phyloP scores from a whole-genome alignment of 2,329 filamentous ascomycete genomes.

The Dactylonectria estremocensis region DNA sequence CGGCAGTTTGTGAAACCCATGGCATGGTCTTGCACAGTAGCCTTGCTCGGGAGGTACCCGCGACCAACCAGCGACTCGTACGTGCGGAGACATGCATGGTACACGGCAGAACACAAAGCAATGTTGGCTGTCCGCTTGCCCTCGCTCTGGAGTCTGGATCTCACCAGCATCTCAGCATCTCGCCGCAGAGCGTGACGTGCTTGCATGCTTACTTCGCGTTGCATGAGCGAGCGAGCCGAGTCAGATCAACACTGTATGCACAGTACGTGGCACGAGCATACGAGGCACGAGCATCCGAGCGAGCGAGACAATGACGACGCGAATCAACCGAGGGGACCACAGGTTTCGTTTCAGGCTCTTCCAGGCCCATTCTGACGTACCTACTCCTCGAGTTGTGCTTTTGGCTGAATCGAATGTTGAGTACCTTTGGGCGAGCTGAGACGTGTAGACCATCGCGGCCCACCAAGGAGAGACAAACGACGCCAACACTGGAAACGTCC shows the following conservation, averaged over 20 bases:
- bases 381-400: not conserved
- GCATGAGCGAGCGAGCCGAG: not conserved
- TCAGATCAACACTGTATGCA: not conserved
- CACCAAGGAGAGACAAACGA: not conserved
- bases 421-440: not conserved
- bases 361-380: not conserved
- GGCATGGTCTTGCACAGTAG: not conserved
- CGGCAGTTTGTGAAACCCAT: conserved; percentile 17
- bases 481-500: not conserved
- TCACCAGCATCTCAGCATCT: conserved; percentile 16
- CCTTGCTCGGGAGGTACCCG: conserved; percentile 4
- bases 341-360: too few species aligned
- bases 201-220: not conserved
- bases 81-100: conserved; percentile 4
- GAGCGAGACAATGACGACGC: not conserved
- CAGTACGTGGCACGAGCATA: not conserved
- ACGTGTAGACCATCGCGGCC: not conserved
- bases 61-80: conserved; percentile 9
- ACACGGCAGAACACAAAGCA: conserved; percentile 9
- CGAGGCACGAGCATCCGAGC: too few species aligned
- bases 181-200: conserved; percentile 1
- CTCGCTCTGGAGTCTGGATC: conserved; percentile 10
- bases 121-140: not conserved
- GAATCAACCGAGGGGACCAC: too few species aligned
- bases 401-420: not conserved